Conservation (phyloP, 345 rosid genomes). For the Orychophragmus violaceus region DNA sequence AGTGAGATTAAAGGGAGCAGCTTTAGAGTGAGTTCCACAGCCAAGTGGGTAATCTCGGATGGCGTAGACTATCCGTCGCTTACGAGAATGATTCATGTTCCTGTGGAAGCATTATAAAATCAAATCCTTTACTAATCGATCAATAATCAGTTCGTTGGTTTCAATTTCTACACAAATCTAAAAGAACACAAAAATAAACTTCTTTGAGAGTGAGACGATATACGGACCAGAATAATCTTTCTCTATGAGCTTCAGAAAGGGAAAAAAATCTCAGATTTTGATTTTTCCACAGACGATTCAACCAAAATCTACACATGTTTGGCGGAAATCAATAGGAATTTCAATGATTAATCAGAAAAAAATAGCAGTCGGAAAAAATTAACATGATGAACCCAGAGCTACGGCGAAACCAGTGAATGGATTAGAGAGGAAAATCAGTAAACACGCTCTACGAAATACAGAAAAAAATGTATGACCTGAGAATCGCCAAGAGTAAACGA, state of each 20-base stretch:
- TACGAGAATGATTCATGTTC: background rate
- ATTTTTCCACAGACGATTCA: background rate
- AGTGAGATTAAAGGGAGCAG: background rate
- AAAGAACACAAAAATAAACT: too few relatives aligned
- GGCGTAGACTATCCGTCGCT: slow-evolving; percentile 4
- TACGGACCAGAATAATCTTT: background rate
- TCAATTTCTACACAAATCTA: background rate
- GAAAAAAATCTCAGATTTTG: too few relatives aligned
- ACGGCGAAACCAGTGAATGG: too few relatives aligned
- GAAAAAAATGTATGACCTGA: background rate
- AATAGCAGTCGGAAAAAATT: too few relatives aligned
- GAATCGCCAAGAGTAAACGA: background rate
- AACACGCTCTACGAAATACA: too few relatives aligned
- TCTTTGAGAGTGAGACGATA: background rate
- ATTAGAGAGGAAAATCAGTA: too few relatives aligned
- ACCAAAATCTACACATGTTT: background rate
- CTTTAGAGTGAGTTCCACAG: slow-evolving; percentile 1
- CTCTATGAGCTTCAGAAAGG: background rate
- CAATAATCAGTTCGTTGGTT: background rate
- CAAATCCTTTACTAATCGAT: background rate
- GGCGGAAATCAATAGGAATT: background rate
- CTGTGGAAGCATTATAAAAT: background rate
- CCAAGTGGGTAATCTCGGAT: slow-evolving; percentile 9
- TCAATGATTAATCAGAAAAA: background rate
- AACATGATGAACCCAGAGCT: background rate